Base-by-base conservation (phyloP, 73 alveolate species). In the Blepharisma japonicum region DNA sequence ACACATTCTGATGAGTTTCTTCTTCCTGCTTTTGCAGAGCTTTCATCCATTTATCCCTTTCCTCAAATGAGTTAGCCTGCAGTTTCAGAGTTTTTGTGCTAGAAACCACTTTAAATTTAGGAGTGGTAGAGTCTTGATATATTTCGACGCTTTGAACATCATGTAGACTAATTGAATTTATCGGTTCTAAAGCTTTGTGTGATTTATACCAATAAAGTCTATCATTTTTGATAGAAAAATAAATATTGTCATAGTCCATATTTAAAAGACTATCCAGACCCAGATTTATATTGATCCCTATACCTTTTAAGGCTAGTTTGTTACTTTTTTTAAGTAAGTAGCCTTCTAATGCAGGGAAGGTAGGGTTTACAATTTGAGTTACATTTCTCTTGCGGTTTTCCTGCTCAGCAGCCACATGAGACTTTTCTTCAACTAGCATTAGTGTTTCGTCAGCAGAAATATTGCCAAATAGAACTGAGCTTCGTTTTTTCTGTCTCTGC, bases 121-220 rank as follows among this genome's bases (percentile, higher is more conserved):
- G 47, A 61, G 46, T 14, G 39, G 14, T 61, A 2, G 14, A 14
- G 14, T 39, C 74, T 25, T 61, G 0, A 25, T 61, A 61, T 32
- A 32, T 32, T 32, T 32, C 42, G 5, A 9, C 46, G 47, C 14
- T 9, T 20, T n/a, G 18, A 25, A 25, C 39, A 25, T 61, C 74
- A 25, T 8, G 18, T 2, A 61, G 47, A 25, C 46, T 61, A 14
- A 61, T 9, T 14, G 74, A 61, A 25, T 61, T 61, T 8, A 61
- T n/a, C 4, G 74, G 74, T 61, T 61, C 50, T 61, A 14, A 25
- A 25, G 74, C 38, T 25, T 61, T 61, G 74, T 61, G 74, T 8
- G 49, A 14, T 61, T 61, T 61, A 25, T 61, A 61, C 74, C 74
- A 61, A 25, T 61, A 61, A 61, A 61, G 74, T 9, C 74, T 14